A percentile compares a stretch with the other conserved stretches of the same genome.
Evolutionary conservation across 352 stramenopile species (phyloP).

Genomic region (Phytophthora agathidicida): DNA sequence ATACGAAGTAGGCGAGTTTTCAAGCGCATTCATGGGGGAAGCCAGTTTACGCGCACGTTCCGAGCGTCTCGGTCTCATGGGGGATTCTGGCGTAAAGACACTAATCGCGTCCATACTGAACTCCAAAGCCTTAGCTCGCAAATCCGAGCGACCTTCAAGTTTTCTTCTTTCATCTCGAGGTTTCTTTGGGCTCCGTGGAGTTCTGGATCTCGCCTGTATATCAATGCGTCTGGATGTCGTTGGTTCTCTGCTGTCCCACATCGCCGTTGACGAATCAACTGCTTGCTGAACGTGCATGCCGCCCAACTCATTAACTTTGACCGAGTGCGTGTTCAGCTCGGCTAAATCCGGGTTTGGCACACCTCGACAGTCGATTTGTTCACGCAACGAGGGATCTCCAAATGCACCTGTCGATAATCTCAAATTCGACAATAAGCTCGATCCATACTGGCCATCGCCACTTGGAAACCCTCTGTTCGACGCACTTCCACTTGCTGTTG

Average conservation of each 20-base stretch:
- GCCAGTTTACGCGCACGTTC: slow-evolving; percentile 18
- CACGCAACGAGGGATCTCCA: slow-evolving; percentile 15
- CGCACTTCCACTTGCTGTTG: slow-evolving; percentile 8
- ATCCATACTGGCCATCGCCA: slow-evolving; percentile 26
- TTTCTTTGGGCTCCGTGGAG: slow-evolving; percentile 26
- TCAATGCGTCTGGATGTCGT: slow-evolving; percentile 39
- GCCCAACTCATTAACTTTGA: slow-evolving; percentile 51
- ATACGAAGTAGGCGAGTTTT: slow-evolving; percentile 8
- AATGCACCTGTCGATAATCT: slow-evolving; percentile 36
- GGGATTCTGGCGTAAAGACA: slow-evolving; percentile 18
- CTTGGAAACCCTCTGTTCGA: slow-evolving; percentile 18
- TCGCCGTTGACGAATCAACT: slow-evolving; percentile 12
- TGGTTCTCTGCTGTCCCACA: slow-evolving; percentile 14
- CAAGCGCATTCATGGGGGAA: not conserved
- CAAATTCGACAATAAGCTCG: slow-evolving; percentile 37
- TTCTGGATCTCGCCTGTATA: slow-evolving; percentile 35
- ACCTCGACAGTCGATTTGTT: not conserved
- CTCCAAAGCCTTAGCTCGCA: slow-evolving; percentile 28
- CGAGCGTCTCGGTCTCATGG: slow-evolving; percentile 16
- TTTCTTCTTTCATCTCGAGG: slow-evolving; percentile 25
- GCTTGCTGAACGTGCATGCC: slow-evolving; percentile 17
- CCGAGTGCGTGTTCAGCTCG: slow-evolving; percentile 74
- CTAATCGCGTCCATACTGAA: slow-evolving; percentile 26
- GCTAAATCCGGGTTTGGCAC: slow-evolving; percentile 60
- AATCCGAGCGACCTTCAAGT: slow-evolving; percentile 21